Percentiles rank a stretch among this genome's conserved stretches.
Evolutionary conservation across 768 basidiomycete genomes (phyloP).

Genomic region (Rhizopogon salebrosus): DNA sequence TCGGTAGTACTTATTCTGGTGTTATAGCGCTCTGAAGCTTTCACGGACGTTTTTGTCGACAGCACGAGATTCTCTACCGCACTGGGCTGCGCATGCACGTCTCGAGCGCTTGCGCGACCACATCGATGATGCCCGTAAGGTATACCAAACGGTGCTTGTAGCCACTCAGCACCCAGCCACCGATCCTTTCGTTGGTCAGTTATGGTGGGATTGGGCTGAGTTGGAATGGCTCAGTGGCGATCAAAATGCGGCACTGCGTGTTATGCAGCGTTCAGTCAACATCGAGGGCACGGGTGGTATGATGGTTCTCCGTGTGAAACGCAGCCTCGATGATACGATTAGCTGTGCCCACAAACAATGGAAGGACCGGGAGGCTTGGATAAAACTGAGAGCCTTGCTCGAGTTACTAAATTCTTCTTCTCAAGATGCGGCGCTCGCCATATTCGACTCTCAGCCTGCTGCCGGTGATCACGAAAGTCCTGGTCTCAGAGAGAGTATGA

Average conservation of each 20-base stretch:
- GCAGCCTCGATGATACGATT: conserved; percentile 51
- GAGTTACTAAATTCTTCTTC: conserved; percentile 52
- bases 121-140: conserved; percentile 65
- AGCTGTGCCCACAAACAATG: conserved; percentile 29
- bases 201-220: conserved; percentile 86
- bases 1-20: conserved; percentile 6
- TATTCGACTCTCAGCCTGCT: conserved; percentile 28
- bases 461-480: conserved; percentile 8
- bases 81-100: conserved; percentile 75
- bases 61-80: conserved; percentile 50
- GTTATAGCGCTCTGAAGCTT: conserved; percentile 56
- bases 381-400: conserved; percentile 57
- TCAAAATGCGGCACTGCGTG: conserved; percentile 42
- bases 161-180: conserved; percentile 34
- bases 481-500: conserved; percentile 43
- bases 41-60: conserved; percentile 60
- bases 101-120: conserved; percentile 65
- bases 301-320: conserved; percentile 58
- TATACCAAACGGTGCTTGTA: conserved; percentile 65
- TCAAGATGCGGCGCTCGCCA: conserved; percentile 33
- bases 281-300: conserved; percentile 49
- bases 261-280: conserved; percentile 51
- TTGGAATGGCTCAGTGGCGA: conserved; percentile 70
- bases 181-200: conserved; percentile 31
- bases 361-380: conserved; percentile 63